Evolutionary conservation across 2,329 filamentous ascomycete genomes (phyloP).

Genomic region (Verticillium tricorpus): DNA sequence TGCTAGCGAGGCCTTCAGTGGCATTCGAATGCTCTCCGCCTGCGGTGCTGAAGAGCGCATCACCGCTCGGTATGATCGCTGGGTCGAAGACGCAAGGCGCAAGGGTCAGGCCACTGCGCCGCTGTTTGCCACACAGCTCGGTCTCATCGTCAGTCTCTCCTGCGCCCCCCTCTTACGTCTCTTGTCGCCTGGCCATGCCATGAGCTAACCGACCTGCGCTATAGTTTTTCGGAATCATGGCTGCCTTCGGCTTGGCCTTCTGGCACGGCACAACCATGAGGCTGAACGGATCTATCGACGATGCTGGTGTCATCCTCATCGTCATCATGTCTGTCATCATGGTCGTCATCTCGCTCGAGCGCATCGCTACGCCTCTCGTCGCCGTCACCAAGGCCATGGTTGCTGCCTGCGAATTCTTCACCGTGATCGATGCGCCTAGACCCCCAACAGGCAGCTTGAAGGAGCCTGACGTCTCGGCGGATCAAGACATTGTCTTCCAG

Average conservation of each 20-base stretch:
- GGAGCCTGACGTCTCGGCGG: constrained; percentile 31
- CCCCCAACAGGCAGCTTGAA: constrained; percentile 29
- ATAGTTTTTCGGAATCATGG: constrained; percentile 49
- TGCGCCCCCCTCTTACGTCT: constrained; percentile 11
- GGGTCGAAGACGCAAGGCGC: constrained; percentile 48
- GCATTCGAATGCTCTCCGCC: constrained; percentile 58
- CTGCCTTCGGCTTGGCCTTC: constrained; percentile 53
- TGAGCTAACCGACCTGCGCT: neutral
- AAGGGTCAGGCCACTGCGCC: constrained; percentile 46
- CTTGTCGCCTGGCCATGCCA: no score
- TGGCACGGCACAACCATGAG: constrained; percentile 57
- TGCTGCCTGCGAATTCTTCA: constrained; percentile 54
- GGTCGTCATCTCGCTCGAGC: constrained; percentile 51
- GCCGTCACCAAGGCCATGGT: constrained; percentile 53
- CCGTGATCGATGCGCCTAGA: constrained; percentile 45
- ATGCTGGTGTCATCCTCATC: constrained; percentile 50
- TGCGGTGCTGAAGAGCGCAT: constrained; percentile 57
- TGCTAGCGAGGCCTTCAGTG: constrained; percentile 56
- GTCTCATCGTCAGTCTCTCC: constrained; percentile 35
- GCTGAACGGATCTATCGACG: constrained; percentile 38
- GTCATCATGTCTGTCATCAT: constrained; percentile 57
- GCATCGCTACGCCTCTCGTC: constrained; percentile 54
- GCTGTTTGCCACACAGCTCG: constrained; percentile 47
- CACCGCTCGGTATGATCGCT: constrained; percentile 46
- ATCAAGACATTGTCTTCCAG: constrained; percentile 45